Conservation (phyloP, 2,329 filamentous ascomycete species). For the Cryphonectria japonica region DNA sequence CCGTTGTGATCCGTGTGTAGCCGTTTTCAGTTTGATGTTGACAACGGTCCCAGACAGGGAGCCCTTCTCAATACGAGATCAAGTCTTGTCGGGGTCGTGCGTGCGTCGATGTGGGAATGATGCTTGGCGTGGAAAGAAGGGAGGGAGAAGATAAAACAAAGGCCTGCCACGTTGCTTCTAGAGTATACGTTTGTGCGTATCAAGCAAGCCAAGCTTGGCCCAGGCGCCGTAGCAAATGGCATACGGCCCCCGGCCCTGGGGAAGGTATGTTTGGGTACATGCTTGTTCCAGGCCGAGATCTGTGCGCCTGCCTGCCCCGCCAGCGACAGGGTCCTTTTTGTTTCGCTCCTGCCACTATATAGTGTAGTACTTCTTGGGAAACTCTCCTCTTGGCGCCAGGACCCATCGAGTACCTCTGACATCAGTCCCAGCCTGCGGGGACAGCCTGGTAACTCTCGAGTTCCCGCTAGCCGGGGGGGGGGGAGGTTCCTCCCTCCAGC, state of each 20-base stretch:
- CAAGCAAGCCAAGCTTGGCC: neutral
- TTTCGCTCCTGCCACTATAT: too few relatives aligned
- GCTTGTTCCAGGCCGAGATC: neutral
- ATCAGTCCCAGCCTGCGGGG: neutral
- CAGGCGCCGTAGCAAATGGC: neutral
- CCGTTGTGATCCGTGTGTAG: neutral
- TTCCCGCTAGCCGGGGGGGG: too few relatives aligned
- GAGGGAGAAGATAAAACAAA: too few relatives aligned
- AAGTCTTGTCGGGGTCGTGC: too few relatives aligned
- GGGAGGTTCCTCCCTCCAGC: neutral
- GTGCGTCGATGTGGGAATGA: neutral
- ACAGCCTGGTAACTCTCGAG: neutral
- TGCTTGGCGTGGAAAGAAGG: neutral
- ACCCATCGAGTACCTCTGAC: neutral
- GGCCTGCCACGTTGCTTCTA: too few relatives aligned
- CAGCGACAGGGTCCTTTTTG: conserved; percentile 4
- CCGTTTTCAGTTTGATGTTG: neutral
- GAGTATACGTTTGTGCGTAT: neutral
- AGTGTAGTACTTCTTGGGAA: neutral
- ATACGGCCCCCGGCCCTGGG: neutral
- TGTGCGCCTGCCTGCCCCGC: neutral
- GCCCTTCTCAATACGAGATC: neutral
- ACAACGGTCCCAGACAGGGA: too few relatives aligned
- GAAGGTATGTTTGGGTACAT: neutral
- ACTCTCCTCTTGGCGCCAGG: neutral